Base-by-base conservation (phyloP, 2,329 filamentous ascomycete genomes). In the Leptosphaerulina australis region DNA sequence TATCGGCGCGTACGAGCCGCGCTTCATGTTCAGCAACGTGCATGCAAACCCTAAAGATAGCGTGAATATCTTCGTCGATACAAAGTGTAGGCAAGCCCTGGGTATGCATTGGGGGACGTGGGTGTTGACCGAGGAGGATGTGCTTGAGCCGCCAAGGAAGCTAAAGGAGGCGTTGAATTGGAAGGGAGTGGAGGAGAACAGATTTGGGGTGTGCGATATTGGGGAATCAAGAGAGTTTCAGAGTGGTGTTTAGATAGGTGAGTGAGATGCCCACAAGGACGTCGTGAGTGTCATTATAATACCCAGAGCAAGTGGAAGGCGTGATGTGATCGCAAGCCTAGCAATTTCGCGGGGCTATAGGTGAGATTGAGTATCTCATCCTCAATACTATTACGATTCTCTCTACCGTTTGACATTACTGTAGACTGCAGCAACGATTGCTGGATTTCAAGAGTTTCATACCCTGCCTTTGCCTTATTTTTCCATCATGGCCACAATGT, bases 41-140 rank as follows among this genome's bases (percentile, higher is more conserved):
- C 93, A 97, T 70, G 88, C 89, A 6, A 89, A 95, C 69, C 93
- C 93, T 0, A 86, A 85, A 59, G 93, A 97, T 69, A 83, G 87
- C 0, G 91, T 96, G 28, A 90, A 94, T 64, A 96, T 97, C 61
- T 96, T 96, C 72, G 73, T 79, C 5, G 92, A 97, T 63, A 95
- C 90, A 0, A 82, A 81, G 60, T 97, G 92, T 76, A 79, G 83
- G 63, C 79, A 76, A 14, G 92, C 91, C 17, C 80, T 97, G 76
- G 92, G 84, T 1, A 96, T 97, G 62, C 93, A 97, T 69, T 97
- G 92, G 91, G 92, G 91, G 2, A 79, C 78, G 5, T 97, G 92
- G 91, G 86, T 90, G 0, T 74, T 96, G 60, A 96, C 92, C 0
- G 80, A 84, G 53, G 93, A 97, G 73, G 88, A 92, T 51, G 88